Conservation (phyloP, 805 yeast species). For the Metschnikowia borealis region DNA sequence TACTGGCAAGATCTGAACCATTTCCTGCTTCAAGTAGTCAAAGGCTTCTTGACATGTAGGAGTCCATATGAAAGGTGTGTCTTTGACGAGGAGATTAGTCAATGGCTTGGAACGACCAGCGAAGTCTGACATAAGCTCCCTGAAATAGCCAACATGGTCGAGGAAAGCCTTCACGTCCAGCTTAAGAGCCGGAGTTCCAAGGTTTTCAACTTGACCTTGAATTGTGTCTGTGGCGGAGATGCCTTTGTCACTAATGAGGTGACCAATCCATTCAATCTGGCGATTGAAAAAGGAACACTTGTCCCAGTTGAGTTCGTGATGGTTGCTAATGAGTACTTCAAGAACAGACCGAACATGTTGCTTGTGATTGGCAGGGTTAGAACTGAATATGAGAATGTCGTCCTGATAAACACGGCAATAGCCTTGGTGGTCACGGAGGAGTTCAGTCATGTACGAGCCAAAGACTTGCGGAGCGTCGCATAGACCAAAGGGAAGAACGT, state of each 20-base stretch:
- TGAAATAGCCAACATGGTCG: neutral
- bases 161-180: neutral
- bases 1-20: neutral
- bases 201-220: neutral
- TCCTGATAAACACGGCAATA: neutral
- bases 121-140: neutral
- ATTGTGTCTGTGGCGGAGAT: neutral
- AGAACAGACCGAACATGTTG: neutral
- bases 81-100: neutral
- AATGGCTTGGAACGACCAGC: neutral
- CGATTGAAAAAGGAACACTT: neutral
- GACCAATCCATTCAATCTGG: neutral
- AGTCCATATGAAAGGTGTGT: neutral
- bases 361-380: too few species aligned
- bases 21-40: neutral
- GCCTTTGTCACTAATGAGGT: neutral
- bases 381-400: neutral
- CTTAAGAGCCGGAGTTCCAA: neutral
- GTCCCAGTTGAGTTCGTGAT: neutral
- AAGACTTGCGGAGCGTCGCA: neutral
- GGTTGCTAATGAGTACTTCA: neutral
- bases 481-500: neutral
- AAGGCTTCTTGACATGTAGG: neutral
- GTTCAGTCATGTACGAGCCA: neutral
- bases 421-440: neutral